These are phyloP conservation scores for Mollisiaceae sp. DNA, from an alignment of 2,329 filamentous ascomycete species.

Conservation along the genomic window DNA sequence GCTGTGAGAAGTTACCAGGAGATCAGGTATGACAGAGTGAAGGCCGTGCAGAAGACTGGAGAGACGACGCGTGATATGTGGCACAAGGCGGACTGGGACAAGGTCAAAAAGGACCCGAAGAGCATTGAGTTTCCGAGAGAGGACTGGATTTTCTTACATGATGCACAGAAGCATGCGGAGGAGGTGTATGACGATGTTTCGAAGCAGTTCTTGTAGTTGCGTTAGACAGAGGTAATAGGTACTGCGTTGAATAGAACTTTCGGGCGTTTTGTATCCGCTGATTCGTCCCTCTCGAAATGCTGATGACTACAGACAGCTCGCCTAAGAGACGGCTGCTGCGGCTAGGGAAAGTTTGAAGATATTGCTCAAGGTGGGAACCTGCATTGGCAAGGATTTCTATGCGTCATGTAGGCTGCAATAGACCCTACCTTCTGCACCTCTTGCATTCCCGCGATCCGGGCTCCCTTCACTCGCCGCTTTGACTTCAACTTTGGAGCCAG, in stretches of 20 bases:
- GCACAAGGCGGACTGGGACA: conserved; percentile 35
- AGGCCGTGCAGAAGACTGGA: conserved; percentile 34
- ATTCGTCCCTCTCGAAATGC: background rate
- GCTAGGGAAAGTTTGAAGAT: no score
- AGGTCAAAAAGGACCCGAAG: conserved; percentile 33
- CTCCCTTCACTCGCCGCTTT: no score
- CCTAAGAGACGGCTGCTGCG: no score
- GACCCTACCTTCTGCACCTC: no score
- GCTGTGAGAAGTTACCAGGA: conserved; percentile 30
- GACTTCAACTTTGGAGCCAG: no score
- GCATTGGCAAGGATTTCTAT: no score
- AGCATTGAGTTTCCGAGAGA: conserved; percentile 30
- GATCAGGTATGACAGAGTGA: conserved; percentile 35
- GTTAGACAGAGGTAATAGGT: background rate
- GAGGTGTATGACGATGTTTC: conserved; percentile 30
- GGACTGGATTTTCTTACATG: conserved; percentile 33
- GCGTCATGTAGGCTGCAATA: no score
- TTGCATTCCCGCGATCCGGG: no score
- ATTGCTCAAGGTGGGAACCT: no score
- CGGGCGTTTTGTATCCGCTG: background rate
- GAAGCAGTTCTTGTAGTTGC: conserved; percentile 20
- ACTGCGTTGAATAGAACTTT: background rate
- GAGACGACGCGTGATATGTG: conserved; percentile 35
- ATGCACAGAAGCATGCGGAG: conserved; percentile 36
- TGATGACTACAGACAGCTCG: no score